Conservation (phyloP, 208 protist species). For the Angomonas ambiguus region DNA sequence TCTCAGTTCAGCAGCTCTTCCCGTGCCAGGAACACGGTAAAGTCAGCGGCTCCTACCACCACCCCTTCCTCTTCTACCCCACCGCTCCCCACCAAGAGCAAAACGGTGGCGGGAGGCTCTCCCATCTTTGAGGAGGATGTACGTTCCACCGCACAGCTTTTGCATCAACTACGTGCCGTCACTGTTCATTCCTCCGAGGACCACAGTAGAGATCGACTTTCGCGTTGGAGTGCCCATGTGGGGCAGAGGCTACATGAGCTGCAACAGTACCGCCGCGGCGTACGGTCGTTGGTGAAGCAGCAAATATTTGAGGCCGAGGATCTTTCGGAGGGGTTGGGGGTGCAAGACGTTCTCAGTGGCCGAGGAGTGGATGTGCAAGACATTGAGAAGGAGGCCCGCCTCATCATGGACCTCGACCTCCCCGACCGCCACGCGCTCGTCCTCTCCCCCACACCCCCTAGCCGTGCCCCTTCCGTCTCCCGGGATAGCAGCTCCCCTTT, state of each 20-base stretch:
- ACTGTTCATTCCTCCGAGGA: conserved; percentile 8
- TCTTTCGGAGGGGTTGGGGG: conserved; percentile 30
- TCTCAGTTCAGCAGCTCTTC: background rate
- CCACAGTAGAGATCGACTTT: background rate
- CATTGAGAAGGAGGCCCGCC: conserved; percentile 39
- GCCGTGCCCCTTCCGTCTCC: conserved; percentile 15
- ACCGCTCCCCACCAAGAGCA: background rate
- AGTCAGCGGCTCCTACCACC: background rate
- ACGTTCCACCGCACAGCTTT: conserved; percentile 1
- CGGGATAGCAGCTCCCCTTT: conserved; percentile 9
- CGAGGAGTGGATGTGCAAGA: conserved; percentile 39
- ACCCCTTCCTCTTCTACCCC: background rate
- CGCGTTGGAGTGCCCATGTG: conserved; percentile 17
- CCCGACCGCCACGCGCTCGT: conserved; percentile 6
- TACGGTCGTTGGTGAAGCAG: conserved; percentile 59
- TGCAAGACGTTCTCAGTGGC: conserved; percentile 24
- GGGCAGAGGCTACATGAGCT: conserved; percentile 56
- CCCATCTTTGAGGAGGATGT: conserved; percentile 2
- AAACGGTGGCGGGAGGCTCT: background rate
- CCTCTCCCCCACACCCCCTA: conserved; percentile 3
- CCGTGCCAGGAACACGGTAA: background rate
- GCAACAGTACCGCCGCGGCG: conserved; percentile 48
- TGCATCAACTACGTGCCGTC: conserved; percentile 23
- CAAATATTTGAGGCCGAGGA: conserved; percentile 87
- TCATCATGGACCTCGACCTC: conserved; percentile 39